These are phyloP conservation scores for Kazachstania psychrophila DNA, from an alignment of 805 yeast species.

Conservation along the genomic window DNA sequence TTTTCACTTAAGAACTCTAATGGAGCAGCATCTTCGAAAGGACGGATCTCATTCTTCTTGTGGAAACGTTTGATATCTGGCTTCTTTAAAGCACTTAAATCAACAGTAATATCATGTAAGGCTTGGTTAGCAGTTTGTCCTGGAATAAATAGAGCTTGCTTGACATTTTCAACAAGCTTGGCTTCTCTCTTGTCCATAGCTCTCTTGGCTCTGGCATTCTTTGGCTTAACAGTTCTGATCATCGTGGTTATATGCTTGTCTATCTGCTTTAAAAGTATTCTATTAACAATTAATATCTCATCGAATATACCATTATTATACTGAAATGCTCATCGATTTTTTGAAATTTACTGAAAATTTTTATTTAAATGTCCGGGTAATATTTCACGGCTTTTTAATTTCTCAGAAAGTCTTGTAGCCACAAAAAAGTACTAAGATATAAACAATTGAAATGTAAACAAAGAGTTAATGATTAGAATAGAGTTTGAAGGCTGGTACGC, in stretches of 20 bases:
- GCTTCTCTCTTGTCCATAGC: constrained; percentile 85
- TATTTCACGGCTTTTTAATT: too few relatives aligned
- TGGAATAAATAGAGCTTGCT: constrained; percentile 83
- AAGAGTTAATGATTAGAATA: too few relatives aligned
- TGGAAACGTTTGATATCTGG: constrained; percentile 81
- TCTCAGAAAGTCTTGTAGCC: too few relatives aligned
- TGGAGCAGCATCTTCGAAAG: constrained; percentile 81
- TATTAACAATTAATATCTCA: too few relatives aligned
- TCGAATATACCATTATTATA: too few relatives aligned
- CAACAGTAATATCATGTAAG: constrained; percentile 82
- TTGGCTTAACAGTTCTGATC: constrained; percentile 60
- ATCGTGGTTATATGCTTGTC: too few relatives aligned
- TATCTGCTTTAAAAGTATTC: too few relatives aligned
- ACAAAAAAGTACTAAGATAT: too few relatives aligned
- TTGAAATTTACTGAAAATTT: too few relatives aligned
- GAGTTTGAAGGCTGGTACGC: neutral
- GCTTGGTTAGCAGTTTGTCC: constrained; percentile 73
- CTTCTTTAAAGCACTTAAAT: constrained; percentile 80
- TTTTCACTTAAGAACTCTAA: constrained; percentile 91
- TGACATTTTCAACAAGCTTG: constrained; percentile 80
- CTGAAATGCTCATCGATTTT: too few relatives aligned
- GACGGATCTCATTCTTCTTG: constrained; percentile 81
- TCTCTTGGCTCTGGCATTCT: constrained; percentile 91
- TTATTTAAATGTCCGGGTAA: too few relatives aligned
- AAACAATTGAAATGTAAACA: neutral